Percentiles rank a stretch among this genome's conserved stretches.
phyloP scores from a whole-genome alignment of 225 moss, liverwort and hornwort genomes.

The Polytrichum commune region DNA sequence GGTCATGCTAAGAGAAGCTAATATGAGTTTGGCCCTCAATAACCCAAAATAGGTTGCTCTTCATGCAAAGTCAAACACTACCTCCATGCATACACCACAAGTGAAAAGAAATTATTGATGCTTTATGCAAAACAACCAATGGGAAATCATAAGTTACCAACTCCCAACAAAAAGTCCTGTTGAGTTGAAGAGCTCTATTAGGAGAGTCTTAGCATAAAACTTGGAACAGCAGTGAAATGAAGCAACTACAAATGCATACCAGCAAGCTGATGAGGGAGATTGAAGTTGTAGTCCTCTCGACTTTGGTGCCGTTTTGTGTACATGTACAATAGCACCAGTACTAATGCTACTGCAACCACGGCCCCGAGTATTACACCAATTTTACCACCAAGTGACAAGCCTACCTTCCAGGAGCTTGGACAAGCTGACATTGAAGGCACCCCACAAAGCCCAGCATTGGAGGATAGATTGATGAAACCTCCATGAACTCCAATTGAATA shows the following conservation, averaged over 20 bases:
- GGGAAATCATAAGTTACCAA: too few species aligned
- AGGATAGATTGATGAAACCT: slow-evolving; percentile 55
- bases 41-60: too few species aligned
- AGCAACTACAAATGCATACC: slow-evolving; percentile 24
- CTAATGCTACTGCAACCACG: slow-evolving; percentile 19
- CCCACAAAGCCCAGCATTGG: slow-evolving; percentile 56
- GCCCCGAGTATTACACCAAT: slow-evolving; percentile 38
- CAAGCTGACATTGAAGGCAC: slow-evolving; percentile 55
- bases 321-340: slow-evolving; percentile 29
- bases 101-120: too few species aligned
- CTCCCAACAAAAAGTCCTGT: too few species aligned
- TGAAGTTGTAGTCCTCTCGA: slow-evolving; percentile 58
- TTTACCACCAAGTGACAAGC: slow-evolving; percentile 46
- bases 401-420: slow-evolving; percentile 43
- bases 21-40: too few species aligned
- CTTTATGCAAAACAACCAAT: too few species aligned
- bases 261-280: slow-evolving; percentile 65
- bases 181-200: background rate
- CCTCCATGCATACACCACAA: too few species aligned
- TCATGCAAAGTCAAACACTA: too few species aligned
- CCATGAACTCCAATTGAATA: slow-evolving; percentile 65
- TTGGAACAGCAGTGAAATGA: background rate
- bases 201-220: background rate
- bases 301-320: slow-evolving; percentile 26
- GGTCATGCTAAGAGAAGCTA: too few species aligned